Evolutionary conservation across 2,329 filamentous ascomycete species (phyloP).

Genomic region (Cryphonectria nitschkei): DNA sequence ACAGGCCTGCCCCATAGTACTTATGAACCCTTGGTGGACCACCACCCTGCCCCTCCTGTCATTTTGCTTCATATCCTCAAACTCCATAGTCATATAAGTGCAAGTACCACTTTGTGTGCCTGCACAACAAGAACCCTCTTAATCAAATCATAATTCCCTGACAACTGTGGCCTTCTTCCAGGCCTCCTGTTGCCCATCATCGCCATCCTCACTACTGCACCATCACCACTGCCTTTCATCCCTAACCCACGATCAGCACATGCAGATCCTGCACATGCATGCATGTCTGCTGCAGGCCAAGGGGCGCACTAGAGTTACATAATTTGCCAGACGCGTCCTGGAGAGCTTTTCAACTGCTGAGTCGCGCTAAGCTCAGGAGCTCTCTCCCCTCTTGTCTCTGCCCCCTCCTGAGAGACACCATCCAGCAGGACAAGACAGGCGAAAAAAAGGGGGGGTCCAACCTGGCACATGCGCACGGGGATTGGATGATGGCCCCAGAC

Average conservation of each 20-base stretch:
- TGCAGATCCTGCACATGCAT: slow-evolving; percentile 16
- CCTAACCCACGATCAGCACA: slow-evolving; percentile 1
- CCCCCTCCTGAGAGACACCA: neutral
- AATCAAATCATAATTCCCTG: neutral
- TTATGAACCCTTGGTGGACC: slow-evolving; percentile 21
- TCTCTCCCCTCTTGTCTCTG: neutral
- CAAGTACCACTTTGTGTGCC: slow-evolving; percentile 8
- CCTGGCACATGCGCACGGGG: slow-evolving; percentile 9
- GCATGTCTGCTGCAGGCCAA: slow-evolving; percentile 11
- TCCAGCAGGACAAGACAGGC: neutral
- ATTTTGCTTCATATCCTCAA: slow-evolving; percentile 27
- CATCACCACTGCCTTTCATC: neutral
- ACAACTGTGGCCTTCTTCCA: neutral
- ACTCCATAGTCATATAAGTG: slow-evolving; percentile 16
- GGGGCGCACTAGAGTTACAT: neutral
- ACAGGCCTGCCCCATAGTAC: slow-evolving; percentile 19
- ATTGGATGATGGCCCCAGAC: slow-evolving; percentile 6
- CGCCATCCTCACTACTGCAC: neutral
- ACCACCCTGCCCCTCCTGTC: slow-evolving; percentile 22
- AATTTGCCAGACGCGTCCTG: neutral
- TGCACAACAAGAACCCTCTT: neutral
- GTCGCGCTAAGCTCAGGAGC: slow-evolving; percentile 18
- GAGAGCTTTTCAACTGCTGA: neutral
- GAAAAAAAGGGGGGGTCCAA: slow-evolving; percentile 13
- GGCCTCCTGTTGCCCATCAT: neutral